Evolutionary conservation across 495 filamentous ascomycete genomes (phyloP).

Genomic region (Penicillium lagena): DNA sequence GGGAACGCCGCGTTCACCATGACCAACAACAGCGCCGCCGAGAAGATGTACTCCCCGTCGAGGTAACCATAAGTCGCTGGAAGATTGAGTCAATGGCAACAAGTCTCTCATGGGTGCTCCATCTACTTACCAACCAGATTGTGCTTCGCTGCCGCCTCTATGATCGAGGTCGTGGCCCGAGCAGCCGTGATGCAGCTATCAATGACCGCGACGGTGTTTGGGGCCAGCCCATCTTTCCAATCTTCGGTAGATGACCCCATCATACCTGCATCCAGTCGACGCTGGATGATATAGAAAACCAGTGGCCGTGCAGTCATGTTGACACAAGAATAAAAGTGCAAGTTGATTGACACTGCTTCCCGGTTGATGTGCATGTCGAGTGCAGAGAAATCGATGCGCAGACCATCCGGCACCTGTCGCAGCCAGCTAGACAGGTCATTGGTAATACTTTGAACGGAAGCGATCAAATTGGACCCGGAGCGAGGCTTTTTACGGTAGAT

Average conservation of each 20-base stretch:
- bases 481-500: conserved; percentile 41
- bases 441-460: conserved; percentile 39
- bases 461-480: conserved; percentile 36
- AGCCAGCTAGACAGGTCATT: conserved; percentile 37
- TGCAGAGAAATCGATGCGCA: conserved; percentile 37
- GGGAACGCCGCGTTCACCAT: conserved; percentile 46
- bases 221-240: conserved; percentile 36
- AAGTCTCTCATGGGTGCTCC: neutral
- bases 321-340: conserved; percentile 46
- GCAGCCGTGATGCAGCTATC: conserved; percentile 43
- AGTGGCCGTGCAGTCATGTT: conserved; percentile 46
- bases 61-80: conserved; percentile 46
- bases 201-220: conserved; percentile 37
- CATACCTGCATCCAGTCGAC: conserved; percentile 26
- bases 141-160: conserved; percentile 37
- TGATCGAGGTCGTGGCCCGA: conserved; percentile 39
- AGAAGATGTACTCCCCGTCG: conserved; percentile 44
- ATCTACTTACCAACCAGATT: conserved; percentile 34
- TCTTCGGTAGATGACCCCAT: conserved; percentile 17
- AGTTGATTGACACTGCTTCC: conserved; percentile 39
- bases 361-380: conserved; percentile 30
- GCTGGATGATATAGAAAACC: conserved; percentile 43
- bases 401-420: conserved; percentile 29
- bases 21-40: conserved; percentile 40
- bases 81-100: neutral